A percentile compares a stretch with the other conserved stretches of the same genome.
phyloP scores from a whole-genome alignment of 768 basidiomycete genomes.

The Leccinellum rugosiceps region DNA sequence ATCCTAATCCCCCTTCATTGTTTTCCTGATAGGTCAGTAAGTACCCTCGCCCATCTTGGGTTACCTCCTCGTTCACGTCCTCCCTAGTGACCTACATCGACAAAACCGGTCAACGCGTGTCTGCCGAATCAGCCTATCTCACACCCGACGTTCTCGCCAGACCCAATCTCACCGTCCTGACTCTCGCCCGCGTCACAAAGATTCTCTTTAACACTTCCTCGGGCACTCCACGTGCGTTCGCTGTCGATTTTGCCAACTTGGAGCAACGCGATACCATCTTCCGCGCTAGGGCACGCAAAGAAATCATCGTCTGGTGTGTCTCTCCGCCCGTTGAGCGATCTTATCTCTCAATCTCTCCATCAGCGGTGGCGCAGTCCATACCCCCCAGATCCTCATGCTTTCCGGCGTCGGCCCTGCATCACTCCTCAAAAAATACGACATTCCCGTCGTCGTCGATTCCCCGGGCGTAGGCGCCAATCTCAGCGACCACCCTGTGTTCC shows the following conservation, averaged over 20 bases:
- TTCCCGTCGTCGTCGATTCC: conserved; percentile 58
- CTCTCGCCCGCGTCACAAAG: conserved; percentile 53
- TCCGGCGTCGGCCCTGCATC: conserved; percentile 73
- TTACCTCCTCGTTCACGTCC: conserved; percentile 1
- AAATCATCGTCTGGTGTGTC: conserved; percentile 59
- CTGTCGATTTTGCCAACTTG: conserved; percentile 55
- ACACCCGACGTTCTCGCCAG: conserved; percentile 60
- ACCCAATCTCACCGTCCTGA: conserved; percentile 61
- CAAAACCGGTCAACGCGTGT: conserved; percentile 49
- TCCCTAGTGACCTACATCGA: conserved; percentile 65
- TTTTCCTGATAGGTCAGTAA: conserved; percentile 40
- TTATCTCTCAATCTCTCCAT: background rate
- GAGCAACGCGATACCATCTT: conserved; percentile 30
- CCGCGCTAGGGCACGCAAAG: conserved; percentile 48
- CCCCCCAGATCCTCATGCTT: conserved; percentile 66
- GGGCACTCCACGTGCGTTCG: conserved; percentile 46
- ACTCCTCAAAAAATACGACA: conserved; percentile 48
- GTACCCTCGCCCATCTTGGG: conserved; percentile 2
- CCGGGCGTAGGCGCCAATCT: conserved; percentile 75
- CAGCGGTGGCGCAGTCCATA: conserved; percentile 62
- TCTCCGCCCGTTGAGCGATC: background rate
- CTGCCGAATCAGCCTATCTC: conserved; percentile 65
- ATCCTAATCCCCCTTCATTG: background rate
- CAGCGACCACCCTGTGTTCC: conserved; percentile 62
- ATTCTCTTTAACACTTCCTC: conserved; percentile 49